Evolutionary conservation across 1,139 yeast genomes (phyloP), one percentile per base, ranked within the genome.

Genomic region (Protomyces lactucae-debilis): DNA sequence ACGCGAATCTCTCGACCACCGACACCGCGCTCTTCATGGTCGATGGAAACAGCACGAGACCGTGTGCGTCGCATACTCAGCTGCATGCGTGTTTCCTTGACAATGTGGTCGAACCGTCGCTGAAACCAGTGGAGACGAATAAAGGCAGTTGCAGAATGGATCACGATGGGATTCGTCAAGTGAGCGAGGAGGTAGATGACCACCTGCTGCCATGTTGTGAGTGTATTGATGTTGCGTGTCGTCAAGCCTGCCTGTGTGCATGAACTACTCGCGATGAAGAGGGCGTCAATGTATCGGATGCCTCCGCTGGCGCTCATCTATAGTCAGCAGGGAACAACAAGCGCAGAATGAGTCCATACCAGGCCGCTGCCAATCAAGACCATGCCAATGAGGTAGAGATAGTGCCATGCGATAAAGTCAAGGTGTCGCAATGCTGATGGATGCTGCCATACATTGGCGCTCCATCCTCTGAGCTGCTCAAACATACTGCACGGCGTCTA

Each of bases 191-290:
- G 69, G 71, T 85, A 88, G 2, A 88, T 73, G 18, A 82, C 76
- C 23, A 91, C 81, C 56, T 69, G 70, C 74, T 93, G 98, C 76
- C 86, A 92, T 57, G 88, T 74, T 0, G 79, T 76, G 67, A 89
- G 70, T 0, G 77, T 74, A 72, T 88, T 88, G 48, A 86, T 70
- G 72, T 90, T 83, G 23, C 88, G 79, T 0, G 97, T 86, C 72
- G 90, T 90, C 66, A 95, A 77, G 0, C 99, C 99, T 0, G 97
- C 96, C 73, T 92, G 97, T 0, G 99, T 90, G 2, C 87, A 77
- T 0, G 93, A 84, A 3, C 96, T 93, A 5, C 85, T 77, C 0
- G 91, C 81, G 65, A 89, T 78, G 74, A 91, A 90, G 52, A 95
- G 76, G 1, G 88, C 84, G 76, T 95, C 98, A 54, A 89, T 85